These are phyloP conservation scores for Artemisia annua DNA, from an alignment of 129 eudicot genomes.

Conservation along the genomic window DNA sequence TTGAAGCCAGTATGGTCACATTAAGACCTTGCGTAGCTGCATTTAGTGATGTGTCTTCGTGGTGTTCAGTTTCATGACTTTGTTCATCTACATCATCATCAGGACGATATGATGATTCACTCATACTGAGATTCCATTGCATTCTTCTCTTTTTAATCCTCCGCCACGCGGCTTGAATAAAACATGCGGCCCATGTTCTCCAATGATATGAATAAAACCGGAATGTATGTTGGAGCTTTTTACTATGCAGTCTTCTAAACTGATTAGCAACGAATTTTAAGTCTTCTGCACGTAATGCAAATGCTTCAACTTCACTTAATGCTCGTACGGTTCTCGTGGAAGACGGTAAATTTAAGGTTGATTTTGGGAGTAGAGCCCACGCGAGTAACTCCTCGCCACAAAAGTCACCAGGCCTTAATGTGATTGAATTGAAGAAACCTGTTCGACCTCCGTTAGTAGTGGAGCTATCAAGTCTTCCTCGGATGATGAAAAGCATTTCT, in stretches of 20 bases:
- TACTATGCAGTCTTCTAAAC: conserved; percentile 82
- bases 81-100: conserved; percentile 33
- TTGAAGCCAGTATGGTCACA: conserved; percentile 74
- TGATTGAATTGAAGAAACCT: conserved; percentile 82
- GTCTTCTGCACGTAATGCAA: conserved; percentile 79
- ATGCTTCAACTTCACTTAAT: conserved; percentile 80
- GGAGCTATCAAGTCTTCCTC: conserved; percentile 83
- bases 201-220: conserved; percentile 83
- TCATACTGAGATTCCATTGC: conserved; percentile 55
- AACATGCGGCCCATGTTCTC: conserved; percentile 97
- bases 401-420: conserved; percentile 77
- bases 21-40: conserved; percentile 53
- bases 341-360: conserved; percentile 70
- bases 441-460: conserved; percentile 89
- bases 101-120: conserved; percentile 51
- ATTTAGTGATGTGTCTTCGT: conserved; percentile 16
- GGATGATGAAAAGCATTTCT: conserved; percentile 79
- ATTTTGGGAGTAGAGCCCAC: conserved; percentile 82
- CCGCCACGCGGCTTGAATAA: conserved; percentile 90
- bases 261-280: conserved; percentile 85
- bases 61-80: conserved; percentile 34
- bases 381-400: conserved; percentile 96
- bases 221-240: conserved; percentile 82
- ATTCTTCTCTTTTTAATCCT: conserved; percentile 60
- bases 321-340: conserved; percentile 84